A percentile compares a stretch with the other conserved stretches of the same genome.
Conservation (phyloP, 2,329 filamentous ascomycete genomes). For the Pseudogymnoascus sp. region DNA sequence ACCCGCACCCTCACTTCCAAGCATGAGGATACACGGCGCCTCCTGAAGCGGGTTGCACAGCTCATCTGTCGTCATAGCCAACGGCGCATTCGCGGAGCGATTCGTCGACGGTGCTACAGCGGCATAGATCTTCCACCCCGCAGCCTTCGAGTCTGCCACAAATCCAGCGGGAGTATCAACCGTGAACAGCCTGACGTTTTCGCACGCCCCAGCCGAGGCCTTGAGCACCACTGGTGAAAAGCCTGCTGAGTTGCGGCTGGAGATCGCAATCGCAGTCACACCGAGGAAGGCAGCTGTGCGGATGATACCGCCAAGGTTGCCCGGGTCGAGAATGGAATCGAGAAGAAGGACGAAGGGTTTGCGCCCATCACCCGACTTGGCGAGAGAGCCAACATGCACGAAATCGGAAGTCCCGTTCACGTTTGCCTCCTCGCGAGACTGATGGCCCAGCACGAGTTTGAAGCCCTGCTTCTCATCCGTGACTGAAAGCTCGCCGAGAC, state of each 20-base stretch:
- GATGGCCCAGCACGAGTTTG: slow-evolving; percentile 50
- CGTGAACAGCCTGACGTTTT: slow-evolving; percentile 66
- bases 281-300: slow-evolving; percentile 88
- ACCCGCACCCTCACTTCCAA: slow-evolving; percentile 76
- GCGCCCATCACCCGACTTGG: slow-evolving; percentile 29
- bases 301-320: slow-evolving; percentile 83
- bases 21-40: slow-evolving; percentile 66
- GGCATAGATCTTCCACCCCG: slow-evolving; percentile 79
- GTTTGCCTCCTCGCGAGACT: slow-evolving; percentile 62
- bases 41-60: slow-evolving; percentile 47
- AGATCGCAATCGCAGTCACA: slow-evolving; percentile 71
- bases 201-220: slow-evolving; percentile 78
- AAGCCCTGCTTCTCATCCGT: slow-evolving; percentile 39
- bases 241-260: slow-evolving; percentile 62
- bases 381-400: slow-evolving; percentile 22
- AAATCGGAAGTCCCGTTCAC: slow-evolving; percentile 63
- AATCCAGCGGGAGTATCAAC: slow-evolving; percentile 62
- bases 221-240: slow-evolving; percentile 75
- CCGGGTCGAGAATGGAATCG: slow-evolving; percentile 73
- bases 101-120: slow-evolving; percentile 47
- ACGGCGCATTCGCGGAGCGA: slow-evolving; percentile 28
- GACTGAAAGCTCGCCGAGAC: slow-evolving; percentile 34
- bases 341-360: slow-evolving; percentile 66
- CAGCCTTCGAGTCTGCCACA: slow-evolving; percentile 53
- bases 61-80: slow-evolving; percentile 37